phyloP scores from a whole-genome alignment of 2,329 filamentous ascomycete genomes.

The Rhynchosporium secalis region DNA sequence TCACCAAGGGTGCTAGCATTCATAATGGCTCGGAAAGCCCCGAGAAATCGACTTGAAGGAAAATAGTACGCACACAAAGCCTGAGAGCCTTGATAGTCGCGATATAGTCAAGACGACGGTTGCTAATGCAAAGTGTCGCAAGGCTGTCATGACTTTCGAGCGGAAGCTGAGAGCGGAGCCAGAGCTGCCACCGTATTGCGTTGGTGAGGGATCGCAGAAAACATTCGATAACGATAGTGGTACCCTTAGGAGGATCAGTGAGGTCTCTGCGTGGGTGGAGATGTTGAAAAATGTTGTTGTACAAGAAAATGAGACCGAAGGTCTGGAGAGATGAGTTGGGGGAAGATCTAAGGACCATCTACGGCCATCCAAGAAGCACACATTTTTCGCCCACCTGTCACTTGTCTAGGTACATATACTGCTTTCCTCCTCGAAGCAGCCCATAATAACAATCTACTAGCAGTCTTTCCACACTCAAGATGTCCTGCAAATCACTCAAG shows the following conservation, averaged over 20 bases:
- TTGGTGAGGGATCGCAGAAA: neutral
- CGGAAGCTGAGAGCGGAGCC: neutral
- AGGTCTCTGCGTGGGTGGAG: no score
- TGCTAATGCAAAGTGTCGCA: neutral
- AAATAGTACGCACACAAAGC: neutral
- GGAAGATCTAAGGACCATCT: neutral
- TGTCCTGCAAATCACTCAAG: conserved; percentile 25
- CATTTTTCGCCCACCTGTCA: neutral
- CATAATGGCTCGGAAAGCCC: neutral
- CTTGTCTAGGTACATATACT: neutral
- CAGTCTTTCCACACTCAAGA: conserved; percentile 3
- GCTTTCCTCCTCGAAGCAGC: neutral
- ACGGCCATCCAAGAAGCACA: neutral
- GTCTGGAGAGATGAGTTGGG: neutral
- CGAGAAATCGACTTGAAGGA: neutral
- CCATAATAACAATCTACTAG: neutral
- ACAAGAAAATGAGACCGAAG: neutral
- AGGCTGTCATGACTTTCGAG: neutral
- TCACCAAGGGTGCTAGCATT: neutral
- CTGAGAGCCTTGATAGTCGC: neutral
- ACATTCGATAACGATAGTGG: neutral
- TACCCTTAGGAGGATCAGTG: no score
- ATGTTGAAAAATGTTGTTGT: neutral
- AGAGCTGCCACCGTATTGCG: neutral
- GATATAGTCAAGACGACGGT: neutral